Evolutionary conservation across 768 basidiomycete species (phyloP), one percentile per base, ranked within the genome.

Genomic region (Clitopilus passeckerianus): DNA sequence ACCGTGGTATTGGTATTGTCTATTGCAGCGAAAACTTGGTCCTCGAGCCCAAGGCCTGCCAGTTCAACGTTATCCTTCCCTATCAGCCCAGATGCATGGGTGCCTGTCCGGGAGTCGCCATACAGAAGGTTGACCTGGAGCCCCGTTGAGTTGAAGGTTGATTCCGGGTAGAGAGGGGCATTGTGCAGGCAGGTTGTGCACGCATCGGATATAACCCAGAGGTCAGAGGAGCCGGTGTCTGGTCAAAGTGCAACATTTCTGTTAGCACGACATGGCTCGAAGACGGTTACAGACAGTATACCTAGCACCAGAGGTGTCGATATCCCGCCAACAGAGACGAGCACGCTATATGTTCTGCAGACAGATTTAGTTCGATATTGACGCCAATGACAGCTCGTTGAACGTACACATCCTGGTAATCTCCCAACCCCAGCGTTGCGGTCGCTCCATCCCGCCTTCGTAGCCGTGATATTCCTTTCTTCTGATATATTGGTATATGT

Each of bases 181-280:
- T 64, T 69, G 27, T 65, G 66, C 2, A 71, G 60, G 55, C 78
- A 78, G n/a, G 65, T 62, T 9, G 69, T 71, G 67, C 87, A 91
- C 0, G 77, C 71, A 54, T 84, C 79, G 0, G 87, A 87, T 24
- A 86, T 70, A 9, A 87, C 79, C 90, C 90, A 92, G 5, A 91
- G 68, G 65, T 92, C 90, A 5, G 90, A 85, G 1, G 90, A 91
- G 46, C 90, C 90, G 1, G 89, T 90, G 62, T 91, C 90, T 89
- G 54, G 10, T 0, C 1, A 5, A 43, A 14, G n/a, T 22, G 30
- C 16, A 33, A 24, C 16, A 15, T 9, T 16, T 16, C 27, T 34
- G 14, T 18, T 20, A 18, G 54, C n/a, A n/a, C 6, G 16, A 27
- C 18, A 23, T n/a, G 8, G 53, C 34, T 56, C 10, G 15, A 57